Evolutionary conservation across 768 basidiomycete genomes (phyloP), one percentile per base, ranked within the genome.

Genomic region (Trametes gibbosa): DNA sequence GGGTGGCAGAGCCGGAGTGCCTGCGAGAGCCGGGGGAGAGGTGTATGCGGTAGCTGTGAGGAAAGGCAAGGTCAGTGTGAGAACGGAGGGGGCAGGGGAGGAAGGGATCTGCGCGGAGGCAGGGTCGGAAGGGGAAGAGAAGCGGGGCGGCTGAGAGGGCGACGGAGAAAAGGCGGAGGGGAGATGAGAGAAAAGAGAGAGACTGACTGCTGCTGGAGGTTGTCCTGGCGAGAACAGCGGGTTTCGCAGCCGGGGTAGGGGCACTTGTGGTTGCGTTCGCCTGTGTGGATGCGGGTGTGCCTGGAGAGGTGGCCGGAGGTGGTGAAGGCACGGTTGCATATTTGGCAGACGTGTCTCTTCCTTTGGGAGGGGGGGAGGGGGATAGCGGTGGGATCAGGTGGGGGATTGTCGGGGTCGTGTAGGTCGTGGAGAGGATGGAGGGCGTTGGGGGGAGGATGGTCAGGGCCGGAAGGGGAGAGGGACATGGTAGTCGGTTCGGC

Each of bases 221-320:
- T 96, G 66, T 96, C 94, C 72, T 94, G 92, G 34, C 93, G 78
- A 12, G 90, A 92, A 65, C 94, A 95, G 17, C 90, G 81, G 1
- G 92, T 95, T 66, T 94, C 90, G 71, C 93, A 96, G 23, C 92
- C 93, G n/a, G 94, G 93, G 76, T 92, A 95, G 34, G 94, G 93
- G 68, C 93, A 96, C 59, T 86, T 90, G 76, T 95, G 91, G 74
- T 95, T 94, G 62, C 91, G 81, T 68, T 95, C 93, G 40, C 93
- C 93, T 16, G 93, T 95, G 75, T 95, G 93, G 13, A 94, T 88
- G 55, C 92, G 79, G n/a, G 88, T 81, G 69, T 95, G 93, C 47
- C 93, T 83, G 0, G 92, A 89, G 19, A 95, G 81, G 71, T 95
- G 93, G 17, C 93, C 94, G 60, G 87, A 88, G 24, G 93, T 95